A percentile compares a stretch with the other conserved stretches of the same genome.
These are phyloP conservation scores for Sechiopsis laciniata DNA, from an alignment of 306 rosid genomes.

Conservation along the genomic window DNA sequence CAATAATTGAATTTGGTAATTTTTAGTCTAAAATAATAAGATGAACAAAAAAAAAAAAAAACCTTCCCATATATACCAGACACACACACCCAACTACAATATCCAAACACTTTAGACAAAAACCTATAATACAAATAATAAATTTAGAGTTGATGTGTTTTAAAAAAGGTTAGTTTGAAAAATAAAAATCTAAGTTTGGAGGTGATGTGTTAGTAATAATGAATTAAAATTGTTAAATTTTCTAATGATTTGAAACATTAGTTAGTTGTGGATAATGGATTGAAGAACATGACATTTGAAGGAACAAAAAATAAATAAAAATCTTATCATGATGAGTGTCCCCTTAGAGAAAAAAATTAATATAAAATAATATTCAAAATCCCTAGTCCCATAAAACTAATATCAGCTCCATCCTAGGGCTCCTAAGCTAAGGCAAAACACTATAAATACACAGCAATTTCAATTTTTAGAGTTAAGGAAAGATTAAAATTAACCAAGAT, in stretches of 20 bases:
- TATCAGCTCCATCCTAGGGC: neutral
- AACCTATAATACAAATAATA: too few species aligned
- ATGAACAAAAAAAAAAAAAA: too few species aligned
- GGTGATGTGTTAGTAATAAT: too few species aligned
- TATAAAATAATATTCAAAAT: neutral
- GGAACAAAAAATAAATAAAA: neutral
- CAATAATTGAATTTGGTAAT: neutral
- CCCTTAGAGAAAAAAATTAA: neutral
- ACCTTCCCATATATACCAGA: neutral
- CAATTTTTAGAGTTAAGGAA: neutral
- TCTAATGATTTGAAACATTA: too few species aligned
- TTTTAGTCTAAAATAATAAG: too few species aligned
- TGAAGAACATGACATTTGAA: too few species aligned
- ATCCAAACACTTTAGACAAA: neutral
- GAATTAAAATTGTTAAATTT: too few species aligned
- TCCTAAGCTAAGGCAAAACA: neutral
- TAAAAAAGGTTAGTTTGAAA: too few species aligned
- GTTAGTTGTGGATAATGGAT: too few species aligned
- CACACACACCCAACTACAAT: neutral
- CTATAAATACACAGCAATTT: neutral
- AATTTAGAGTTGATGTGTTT: too few species aligned
- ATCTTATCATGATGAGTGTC: constrained; percentile 15
- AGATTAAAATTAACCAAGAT: neutral
- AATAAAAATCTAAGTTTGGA: too few species aligned
- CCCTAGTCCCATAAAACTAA: neutral